Percentiles rank a stretch among this genome's conserved stretches.
Evolutionary conservation across 495 filamentous ascomycete species (phyloP).

Genomic region (Platismatia glauca): DNA sequence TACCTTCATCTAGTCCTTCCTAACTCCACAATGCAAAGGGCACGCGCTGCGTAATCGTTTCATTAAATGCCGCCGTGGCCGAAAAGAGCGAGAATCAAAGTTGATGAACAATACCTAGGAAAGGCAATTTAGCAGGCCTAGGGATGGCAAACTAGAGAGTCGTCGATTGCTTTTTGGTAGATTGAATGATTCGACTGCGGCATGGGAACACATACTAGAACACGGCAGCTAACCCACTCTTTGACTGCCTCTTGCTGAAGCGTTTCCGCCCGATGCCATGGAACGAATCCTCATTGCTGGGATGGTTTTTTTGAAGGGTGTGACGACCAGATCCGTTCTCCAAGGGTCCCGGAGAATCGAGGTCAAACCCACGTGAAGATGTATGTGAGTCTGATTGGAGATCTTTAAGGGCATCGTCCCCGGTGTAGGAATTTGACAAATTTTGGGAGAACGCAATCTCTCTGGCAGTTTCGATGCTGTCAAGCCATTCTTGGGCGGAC

Average conservation of each 20-base stretch:
- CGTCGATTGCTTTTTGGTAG: neutral
- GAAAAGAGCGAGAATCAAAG: neutral
- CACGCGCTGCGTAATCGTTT: conserved; percentile 14
- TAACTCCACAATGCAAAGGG: conserved; percentile 8
- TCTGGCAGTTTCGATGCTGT: conserved; percentile 68
- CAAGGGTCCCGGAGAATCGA: conserved; percentile 26
- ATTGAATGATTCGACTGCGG: neutral
- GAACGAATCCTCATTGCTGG: conserved; percentile 26
- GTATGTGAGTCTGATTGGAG: conserved; percentile 57
- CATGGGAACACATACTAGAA: conserved; percentile 41
- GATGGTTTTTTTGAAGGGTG: conserved; percentile 11
- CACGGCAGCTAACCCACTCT: conserved; percentile 77
- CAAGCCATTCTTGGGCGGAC: conserved; percentile 78
- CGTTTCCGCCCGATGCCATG: conserved; percentile 51
- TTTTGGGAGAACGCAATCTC: conserved; percentile 71
- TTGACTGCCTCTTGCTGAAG: conserved; percentile 84
- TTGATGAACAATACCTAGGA: neutral
- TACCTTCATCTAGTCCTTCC: neutral
- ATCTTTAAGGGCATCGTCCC: conserved; percentile 62
- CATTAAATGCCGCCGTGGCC: conserved; percentile 1
- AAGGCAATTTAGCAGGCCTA: neutral
- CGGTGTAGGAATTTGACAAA: conserved; percentile 54
- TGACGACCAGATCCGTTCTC: conserved; percentile 29
- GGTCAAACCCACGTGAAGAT: conserved; percentile 65
- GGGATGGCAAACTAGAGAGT: neutral